A percentile compares a stretch with the other conserved stretches of the same genome.
These are phyloP conservation scores for Penicillium verrucosum DNA, from an alignment of 2,329 filamentous ascomycete species.

Conservation along the genomic window DNA sequence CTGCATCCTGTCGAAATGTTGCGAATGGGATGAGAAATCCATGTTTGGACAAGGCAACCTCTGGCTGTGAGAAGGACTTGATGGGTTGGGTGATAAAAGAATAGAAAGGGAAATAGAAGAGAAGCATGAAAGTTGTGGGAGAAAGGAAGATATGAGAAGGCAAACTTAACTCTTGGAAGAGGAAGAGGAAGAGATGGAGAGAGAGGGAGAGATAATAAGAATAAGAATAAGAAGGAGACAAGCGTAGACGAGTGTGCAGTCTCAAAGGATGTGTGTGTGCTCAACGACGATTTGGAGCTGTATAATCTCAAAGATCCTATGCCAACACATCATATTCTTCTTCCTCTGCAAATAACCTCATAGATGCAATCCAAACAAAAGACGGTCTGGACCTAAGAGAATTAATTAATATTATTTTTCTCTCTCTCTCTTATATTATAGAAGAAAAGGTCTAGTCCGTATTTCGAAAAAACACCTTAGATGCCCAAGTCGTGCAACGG, in stretches of 20 bases:
- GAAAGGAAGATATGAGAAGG: slow-evolving; percentile 6
- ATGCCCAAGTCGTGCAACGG: slow-evolving; percentile 31
- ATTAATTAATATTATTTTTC: neutral
- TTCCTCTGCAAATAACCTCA: slow-evolving; percentile 23
- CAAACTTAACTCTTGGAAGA: slow-evolving; percentile 6
- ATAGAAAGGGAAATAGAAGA: slow-evolving; percentile 3
- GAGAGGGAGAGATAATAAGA: neutral
- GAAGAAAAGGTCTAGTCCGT: slow-evolving; percentile 9
- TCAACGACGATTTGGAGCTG: slow-evolving; percentile 21
- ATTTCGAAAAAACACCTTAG: slow-evolving; percentile 17
- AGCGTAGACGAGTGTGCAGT: neutral
- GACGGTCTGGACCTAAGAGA: slow-evolving; percentile 4
- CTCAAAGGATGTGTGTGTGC: slow-evolving; percentile 6
- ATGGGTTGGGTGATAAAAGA: neutral
- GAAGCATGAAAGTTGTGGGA: neutral
- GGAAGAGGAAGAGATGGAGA: slow-evolving; percentile 13
- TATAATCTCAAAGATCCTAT: slow-evolving; percentile 10
- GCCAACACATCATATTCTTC: slow-evolving; percentile 21
- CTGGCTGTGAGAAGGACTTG: neutral
- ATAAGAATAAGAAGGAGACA: neutral
- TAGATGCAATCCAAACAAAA: slow-evolving; percentile 21
- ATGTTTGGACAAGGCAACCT: slow-evolving; percentile 11
- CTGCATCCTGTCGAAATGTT: slow-evolving; percentile 20
- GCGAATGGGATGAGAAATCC: slow-evolving; percentile 21
- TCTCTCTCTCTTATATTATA: neutral